Evolutionary conservation across 148 eudicot species (phyloP), one percentile per base, ranked within the genome.

Genomic region (Arbutus unedo): DNA sequence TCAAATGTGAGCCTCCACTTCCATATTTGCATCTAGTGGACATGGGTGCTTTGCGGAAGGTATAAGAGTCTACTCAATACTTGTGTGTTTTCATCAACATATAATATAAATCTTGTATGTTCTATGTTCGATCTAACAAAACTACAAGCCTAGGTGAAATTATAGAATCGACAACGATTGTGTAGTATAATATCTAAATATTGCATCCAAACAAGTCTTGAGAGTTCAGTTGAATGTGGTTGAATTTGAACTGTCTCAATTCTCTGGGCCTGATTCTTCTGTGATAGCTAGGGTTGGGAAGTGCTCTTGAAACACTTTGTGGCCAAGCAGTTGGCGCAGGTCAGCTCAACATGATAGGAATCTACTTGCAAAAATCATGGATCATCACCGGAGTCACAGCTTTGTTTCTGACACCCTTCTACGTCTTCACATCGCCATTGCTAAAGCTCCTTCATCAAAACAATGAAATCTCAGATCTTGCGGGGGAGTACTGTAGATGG

Each of bases 301-400:
- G 89, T 81, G 91, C 91, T 76, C 83, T 89, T 1, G 89, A 89
- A 71, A 89, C 91, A 14, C 79, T 89, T 6, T 89, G 89, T 76
- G 91, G 89, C 48, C 91, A 89, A 85, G 91, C 91, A 11, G 86
- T 85, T 21, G 88, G 91, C n/a, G 89, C 89, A 0, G 91, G 88
- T 19, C 64, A 81, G 55, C 41, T 51, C 56, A 81, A 85, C 50
- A 85, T 83, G 89, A 85, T 89, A 15, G 88, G 91, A 19, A 71
- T 87, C 25, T 87, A 87, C 84, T 45, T 89, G 76, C 91, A 89
- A 85, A 83, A 86, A 87, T 89, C 91, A 81, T 81, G 81, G 59
- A 85, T 89, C 74, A 83, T 89, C 55, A 83, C 86, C 2, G 48
- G 70, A 38, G 70, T 83, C 48, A 87, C 91, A 13, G 84, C 89